phyloP scores from a whole-genome alignment of 352 stramenopile genomes.

The Phytophthora pluvialis region DNA sequence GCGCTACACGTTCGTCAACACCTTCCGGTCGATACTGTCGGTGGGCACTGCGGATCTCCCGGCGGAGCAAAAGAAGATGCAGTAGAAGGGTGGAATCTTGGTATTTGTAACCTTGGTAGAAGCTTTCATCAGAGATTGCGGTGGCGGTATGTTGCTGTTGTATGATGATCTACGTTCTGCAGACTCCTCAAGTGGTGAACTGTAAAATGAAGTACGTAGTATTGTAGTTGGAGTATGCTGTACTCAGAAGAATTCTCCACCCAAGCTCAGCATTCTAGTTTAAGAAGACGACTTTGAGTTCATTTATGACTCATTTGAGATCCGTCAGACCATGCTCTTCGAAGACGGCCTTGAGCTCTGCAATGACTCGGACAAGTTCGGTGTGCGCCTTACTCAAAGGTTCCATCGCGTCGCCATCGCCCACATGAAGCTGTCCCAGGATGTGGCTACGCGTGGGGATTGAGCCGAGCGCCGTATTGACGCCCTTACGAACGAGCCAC shows the following conservation, averaged over 20 bases:
- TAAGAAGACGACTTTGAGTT: background rate
- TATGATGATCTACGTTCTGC: too few relatives aligned
- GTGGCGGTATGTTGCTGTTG: too few relatives aligned
- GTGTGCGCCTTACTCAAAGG: slow-evolving; percentile 51
- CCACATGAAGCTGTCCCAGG: slow-evolving; percentile 52
- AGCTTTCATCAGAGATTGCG: too few relatives aligned
- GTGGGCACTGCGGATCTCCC: slow-evolving; percentile 33
- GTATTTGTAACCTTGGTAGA: too few relatives aligned
- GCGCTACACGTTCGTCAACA: slow-evolving; percentile 96
- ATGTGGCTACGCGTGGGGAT: slow-evolving; percentile 69
- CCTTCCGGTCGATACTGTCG: slow-evolving; percentile 56
- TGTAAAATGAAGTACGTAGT: too few relatives aligned
- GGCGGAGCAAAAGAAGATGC: slow-evolving; percentile 38
- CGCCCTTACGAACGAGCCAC: slow-evolving; percentile 87
- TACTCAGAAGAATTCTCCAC: too few relatives aligned
- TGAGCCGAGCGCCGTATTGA: slow-evolving; percentile 73
- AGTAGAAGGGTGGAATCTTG: slow-evolving; percentile 16
- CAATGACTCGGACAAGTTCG: slow-evolving; percentile 56
- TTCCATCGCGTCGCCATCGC: slow-evolving; percentile 46
- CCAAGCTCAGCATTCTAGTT: too few relatives aligned
- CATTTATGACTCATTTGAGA: slow-evolving; percentile 67
- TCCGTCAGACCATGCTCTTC: slow-evolving; percentile 73
- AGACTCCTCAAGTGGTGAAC: too few relatives aligned
- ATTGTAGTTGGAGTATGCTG: background rate
- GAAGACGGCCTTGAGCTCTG: slow-evolving; percentile 58